These are phyloP conservation scores for Ambrosiella beaveri DNA, from an alignment of 2,329 filamentous ascomycete species.

Conservation along the genomic window DNA sequence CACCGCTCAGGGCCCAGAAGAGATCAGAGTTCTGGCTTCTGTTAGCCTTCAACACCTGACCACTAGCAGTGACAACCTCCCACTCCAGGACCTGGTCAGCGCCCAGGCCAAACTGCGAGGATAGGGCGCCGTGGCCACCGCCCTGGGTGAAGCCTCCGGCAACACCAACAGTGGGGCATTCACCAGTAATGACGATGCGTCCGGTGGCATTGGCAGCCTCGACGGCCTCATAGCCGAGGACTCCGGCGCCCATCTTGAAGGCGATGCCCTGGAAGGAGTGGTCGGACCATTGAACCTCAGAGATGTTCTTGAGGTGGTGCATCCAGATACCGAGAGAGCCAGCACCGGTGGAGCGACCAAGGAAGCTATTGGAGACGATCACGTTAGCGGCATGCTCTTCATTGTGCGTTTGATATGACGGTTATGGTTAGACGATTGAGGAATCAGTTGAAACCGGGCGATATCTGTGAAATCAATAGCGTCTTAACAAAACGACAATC, in stretches of 20 bases:
- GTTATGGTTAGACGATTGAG: too few relatives aligned
- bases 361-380: slow-evolving; percentile 18
- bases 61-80: slow-evolving; percentile 36
- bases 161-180: slow-evolving; percentile 37
- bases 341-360: slow-evolving; percentile 22
- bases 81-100: slow-evolving; percentile 41
- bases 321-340: slow-evolving; percentile 24
- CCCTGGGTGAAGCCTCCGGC: slow-evolving; percentile 44
- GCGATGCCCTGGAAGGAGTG: slow-evolving; percentile 26
- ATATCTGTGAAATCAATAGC: too few relatives aligned
- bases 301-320: slow-evolving; percentile 22
- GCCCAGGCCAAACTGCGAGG: slow-evolving; percentile 36
- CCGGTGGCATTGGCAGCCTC: slow-evolving; percentile 28
- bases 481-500: too few relatives aligned
- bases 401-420: neutral
- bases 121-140: slow-evolving; percentile 39
- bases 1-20: slow-evolving; percentile 46
- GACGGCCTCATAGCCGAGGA: slow-evolving; percentile 36
- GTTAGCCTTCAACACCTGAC: slow-evolving; percentile 31
- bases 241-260: slow-evolving; percentile 37
- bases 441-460: too few relatives aligned
- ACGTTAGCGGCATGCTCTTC: slow-evolving; percentile 12
- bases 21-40: slow-evolving; percentile 33
- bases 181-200: slow-evolving; percentile 34
- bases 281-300: slow-evolving; percentile 16